phyloP scores from a whole-genome alignment of 2,329 filamentous ascomycete genomes.

The Lachnum nothofagi region DNA sequence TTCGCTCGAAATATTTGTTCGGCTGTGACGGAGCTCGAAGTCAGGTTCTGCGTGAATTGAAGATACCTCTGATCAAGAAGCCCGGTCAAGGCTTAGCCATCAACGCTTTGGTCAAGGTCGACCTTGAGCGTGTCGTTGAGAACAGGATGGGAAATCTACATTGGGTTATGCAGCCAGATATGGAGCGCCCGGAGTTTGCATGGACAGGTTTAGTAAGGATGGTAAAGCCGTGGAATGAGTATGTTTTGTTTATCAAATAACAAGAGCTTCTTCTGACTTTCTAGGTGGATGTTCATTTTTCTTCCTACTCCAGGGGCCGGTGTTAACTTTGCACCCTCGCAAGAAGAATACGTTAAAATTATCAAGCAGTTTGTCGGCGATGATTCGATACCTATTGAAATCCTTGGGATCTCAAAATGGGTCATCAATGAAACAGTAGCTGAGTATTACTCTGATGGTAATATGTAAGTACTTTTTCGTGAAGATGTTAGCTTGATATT shows the following conservation, averaged over 20 bases:
- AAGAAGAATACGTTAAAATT: constrained; percentile 43
- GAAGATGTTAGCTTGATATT: not conserved
- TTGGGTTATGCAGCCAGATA: constrained; percentile 53
- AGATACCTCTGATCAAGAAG: constrained; percentile 42
- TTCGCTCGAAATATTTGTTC: constrained; percentile 53
- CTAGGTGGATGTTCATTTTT: constrained; percentile 51
- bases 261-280: constrained; percentile 5
- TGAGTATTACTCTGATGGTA: constrained; percentile 41
- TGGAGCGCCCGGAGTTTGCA: constrained; percentile 46
- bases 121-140: constrained; percentile 46
- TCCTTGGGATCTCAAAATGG: constrained; percentile 54
- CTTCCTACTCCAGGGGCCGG: constrained; percentile 40
- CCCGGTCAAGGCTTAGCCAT: constrained; percentile 45
- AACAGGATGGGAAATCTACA: constrained; percentile 54
- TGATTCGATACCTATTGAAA: constrained; percentile 44
- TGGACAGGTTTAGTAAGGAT: constrained; percentile 50
- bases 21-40: constrained; percentile 52
- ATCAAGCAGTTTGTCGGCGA: constrained; percentile 52
- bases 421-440: constrained; percentile 57
- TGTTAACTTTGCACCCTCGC: constrained; percentile 37
- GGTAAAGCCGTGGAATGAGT: constrained; percentile 58
- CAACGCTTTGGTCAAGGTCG: constrained; percentile 46
- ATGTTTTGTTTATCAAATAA: not conserved
- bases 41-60: constrained; percentile 41
- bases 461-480: constrained; percentile 30